These are phyloP conservation scores for Mycosarcoma maydis DNA, from an alignment of 1,284 basidiomycete genomes.

Conservation along the genomic window DNA sequence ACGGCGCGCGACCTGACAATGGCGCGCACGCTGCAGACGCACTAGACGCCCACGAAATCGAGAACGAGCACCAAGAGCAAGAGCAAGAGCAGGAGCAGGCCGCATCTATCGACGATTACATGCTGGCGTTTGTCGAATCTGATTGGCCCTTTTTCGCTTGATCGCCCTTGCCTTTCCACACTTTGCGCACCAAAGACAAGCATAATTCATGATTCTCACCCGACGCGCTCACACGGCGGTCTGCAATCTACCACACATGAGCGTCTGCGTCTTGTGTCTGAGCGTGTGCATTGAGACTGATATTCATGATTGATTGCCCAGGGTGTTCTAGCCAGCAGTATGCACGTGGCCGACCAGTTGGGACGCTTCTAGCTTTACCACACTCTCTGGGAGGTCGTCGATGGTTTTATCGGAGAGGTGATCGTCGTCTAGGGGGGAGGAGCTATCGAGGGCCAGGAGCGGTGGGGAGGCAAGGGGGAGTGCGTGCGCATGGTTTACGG, in stretches of 20 bases:
- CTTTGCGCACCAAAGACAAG: no score
- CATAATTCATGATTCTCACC: no score
- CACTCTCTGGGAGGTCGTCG: constrained; percentile 6
- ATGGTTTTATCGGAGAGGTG: constrained; percentile 17
- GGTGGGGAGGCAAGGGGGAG: constrained; percentile 20
- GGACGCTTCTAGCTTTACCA: background rate
- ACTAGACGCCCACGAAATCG: constrained; percentile 70
- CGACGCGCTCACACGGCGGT: no score
- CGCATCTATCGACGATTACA: constrained; percentile 85
- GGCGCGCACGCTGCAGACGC: constrained; percentile 68
- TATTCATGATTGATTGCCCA: no score
- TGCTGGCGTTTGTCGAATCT: constrained; percentile 79
- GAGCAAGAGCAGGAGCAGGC: constrained; percentile 70
- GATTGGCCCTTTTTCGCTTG: constrained; percentile 79
- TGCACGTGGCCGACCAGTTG: background rate
- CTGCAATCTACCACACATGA: no score
- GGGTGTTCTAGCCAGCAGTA: no score
- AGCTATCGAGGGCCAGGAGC: constrained; percentile 22
- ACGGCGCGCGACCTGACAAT: no score
- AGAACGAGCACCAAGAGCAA: constrained; percentile 71
- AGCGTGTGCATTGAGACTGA: no score
- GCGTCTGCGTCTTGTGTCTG: no score
- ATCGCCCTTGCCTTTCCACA: no score
- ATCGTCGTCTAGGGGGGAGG: background rate
- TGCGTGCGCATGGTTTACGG: no score